Evolutionary conservation across 2,329 filamentous ascomycete genomes (phyloP).

Genomic region (Epichloe typhina): DNA sequence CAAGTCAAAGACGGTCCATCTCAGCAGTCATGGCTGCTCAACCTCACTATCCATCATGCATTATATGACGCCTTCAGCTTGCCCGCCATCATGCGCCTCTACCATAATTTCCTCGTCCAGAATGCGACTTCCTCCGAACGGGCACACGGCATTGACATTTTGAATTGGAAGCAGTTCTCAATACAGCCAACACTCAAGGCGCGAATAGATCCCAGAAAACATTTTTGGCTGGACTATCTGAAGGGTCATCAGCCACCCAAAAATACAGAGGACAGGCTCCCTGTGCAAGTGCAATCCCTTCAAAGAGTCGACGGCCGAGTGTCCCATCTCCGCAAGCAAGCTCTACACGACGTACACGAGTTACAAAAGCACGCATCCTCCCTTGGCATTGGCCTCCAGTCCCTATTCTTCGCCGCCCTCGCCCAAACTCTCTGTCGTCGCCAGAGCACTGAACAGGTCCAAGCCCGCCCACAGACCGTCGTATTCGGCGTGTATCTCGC

Average conservation of each 20-base stretch:
- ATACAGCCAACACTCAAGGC: conserved; percentile 4
- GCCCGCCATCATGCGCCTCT: conserved; percentile 39
- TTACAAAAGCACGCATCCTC: conserved; percentile 24
- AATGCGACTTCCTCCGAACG: conserved; percentile 2
- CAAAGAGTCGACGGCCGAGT: conserved; percentile 10
- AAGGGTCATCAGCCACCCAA: not conserved
- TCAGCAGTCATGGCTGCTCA: conserved; percentile 16
- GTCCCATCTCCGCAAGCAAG: conserved; percentile 30
- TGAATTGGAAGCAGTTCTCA: conserved; percentile 16
- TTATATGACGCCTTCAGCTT: conserved; percentile 81
- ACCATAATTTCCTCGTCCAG: conserved; percentile 5
- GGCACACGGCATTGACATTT: conserved; percentile 4
- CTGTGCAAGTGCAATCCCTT: not conserved
- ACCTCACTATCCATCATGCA: conserved; percentile 65
- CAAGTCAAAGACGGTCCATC: conserved; percentile 5
- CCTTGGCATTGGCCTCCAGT: conserved; percentile 54
- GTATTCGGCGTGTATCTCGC: conserved; percentile 74
- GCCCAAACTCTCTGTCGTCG: conserved; percentile 32
- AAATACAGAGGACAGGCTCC: not conserved
- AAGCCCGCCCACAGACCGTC: conserved; percentile 17
- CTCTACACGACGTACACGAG: conserved; percentile 25
- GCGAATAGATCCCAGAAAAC: conserved; percentile 9
- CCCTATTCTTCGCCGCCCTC: conserved; percentile 62
- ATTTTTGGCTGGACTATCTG: conserved; percentile 33
- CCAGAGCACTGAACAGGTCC: conserved; percentile 15